phyloP scores from a whole-genome alignment of 345 rosid genomes.

The Streptanthus diversifolius region DNA sequence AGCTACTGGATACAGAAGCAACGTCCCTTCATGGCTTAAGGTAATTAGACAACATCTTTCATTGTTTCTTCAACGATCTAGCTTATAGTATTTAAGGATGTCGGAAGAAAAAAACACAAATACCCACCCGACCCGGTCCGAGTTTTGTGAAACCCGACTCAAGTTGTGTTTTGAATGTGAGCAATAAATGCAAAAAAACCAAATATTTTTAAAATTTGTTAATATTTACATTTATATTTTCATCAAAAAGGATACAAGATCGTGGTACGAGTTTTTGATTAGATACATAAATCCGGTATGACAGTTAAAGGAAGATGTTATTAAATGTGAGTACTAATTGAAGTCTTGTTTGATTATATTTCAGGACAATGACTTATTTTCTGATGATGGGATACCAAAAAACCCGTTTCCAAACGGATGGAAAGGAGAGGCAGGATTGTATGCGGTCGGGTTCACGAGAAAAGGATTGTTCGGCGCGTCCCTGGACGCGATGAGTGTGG shows the following conservation, averaged over 20 bases:
- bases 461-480: constrained; percentile 89
- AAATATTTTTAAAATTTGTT: no score
- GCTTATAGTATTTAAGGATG: constrained; percentile 10
- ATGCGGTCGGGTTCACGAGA: constrained; percentile 89
- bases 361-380: constrained; percentile 76
- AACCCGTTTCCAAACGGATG: constrained; percentile 79
- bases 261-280: constrained; percentile 6
- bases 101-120: constrained; percentile 28
- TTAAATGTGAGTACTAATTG: not conserved
- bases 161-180: constrained; percentile 5
- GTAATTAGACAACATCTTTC: constrained; percentile 34
- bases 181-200: not conserved
- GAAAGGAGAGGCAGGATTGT: constrained; percentile 79
- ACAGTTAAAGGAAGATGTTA: not conserved
- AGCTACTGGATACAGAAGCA: constrained; percentile 93
- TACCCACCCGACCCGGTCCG: constrained; percentile 32
- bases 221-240: not conserved
- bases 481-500: constrained; percentile 60
- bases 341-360: not conserved
- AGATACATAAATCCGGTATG: not conserved
- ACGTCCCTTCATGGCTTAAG: constrained; percentile 91
- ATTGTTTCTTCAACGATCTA: not conserved
- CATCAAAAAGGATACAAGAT: constrained; percentile 1
- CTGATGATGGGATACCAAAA: constrained; percentile 66
- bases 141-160: constrained; percentile 27